Conservation (phyloP, 2,329 filamentous ascomycete species). For the Beauveria rudraprayagi region DNA sequence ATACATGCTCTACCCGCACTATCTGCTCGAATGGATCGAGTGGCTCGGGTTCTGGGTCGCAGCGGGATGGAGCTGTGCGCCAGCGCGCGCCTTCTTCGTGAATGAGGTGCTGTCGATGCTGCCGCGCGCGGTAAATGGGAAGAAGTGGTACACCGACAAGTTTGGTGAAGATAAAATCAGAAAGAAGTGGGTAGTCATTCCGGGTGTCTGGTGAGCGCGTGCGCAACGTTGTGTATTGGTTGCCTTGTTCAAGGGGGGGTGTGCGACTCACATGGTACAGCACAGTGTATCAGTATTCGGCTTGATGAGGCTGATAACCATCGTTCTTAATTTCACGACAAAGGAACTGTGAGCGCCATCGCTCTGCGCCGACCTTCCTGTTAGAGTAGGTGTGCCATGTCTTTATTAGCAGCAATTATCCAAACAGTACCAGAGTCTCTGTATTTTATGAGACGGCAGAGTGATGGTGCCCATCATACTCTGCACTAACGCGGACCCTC, state of each 20-base stretch:
- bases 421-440: neutral
- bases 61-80: conserved; percentile 57
- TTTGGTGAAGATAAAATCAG: conserved; percentile 81
- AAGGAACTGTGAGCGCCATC: neutral
- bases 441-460: neutral
- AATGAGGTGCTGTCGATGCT: conserved; percentile 90
- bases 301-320: neutral
- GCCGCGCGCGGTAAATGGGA: conserved; percentile 72
- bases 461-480: neutral
- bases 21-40: conserved; percentile 94
- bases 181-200: conserved; percentile 63
- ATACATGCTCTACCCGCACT: conserved; percentile 83
- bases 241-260: no score
- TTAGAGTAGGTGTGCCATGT: neutral
- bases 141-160: conserved; percentile 76
- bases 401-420: no score
- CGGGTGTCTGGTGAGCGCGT: conserved; percentile 36
- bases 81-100: conserved; percentile 72
- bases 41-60: conserved; percentile 86
- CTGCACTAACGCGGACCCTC: neutral
- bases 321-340: neutral
- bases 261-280: no score
- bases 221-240: no score
- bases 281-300: no score
- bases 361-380: neutral